Percentiles rank a stretch among this genome's conserved stretches.
These are phyloP conservation scores for Sarocladium kiliense DNA, from an alignment of 2,329 filamentous ascomycete genomes.

Conservation along the genomic window DNA sequence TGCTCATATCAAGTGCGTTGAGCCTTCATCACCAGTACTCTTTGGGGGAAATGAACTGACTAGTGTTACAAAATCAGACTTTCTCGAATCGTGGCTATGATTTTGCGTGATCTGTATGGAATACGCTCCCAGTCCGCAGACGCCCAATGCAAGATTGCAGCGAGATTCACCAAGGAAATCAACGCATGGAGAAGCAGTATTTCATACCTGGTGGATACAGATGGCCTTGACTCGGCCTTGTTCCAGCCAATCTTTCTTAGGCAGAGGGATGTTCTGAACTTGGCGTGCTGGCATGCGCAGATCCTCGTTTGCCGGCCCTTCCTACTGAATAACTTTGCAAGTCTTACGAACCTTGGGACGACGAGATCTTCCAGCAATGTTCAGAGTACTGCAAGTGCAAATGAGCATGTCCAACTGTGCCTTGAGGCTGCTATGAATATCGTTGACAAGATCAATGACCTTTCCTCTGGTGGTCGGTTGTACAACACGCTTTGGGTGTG, in stretches of 20 bases:
- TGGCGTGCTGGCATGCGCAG: constrained; percentile 36
- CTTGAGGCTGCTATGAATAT: constrained; percentile 34
- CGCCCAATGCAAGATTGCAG: constrained; percentile 20
- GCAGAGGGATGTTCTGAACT: constrained; percentile 34
- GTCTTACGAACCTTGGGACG: constrained; percentile 11
- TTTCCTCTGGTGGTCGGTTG: constrained; percentile 28
- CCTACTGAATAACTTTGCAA: constrained; percentile 28
- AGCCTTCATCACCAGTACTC: background rate
- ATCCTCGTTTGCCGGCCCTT: constrained; percentile 35
- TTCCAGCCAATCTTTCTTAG: constrained; percentile 34
- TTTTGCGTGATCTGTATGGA: constrained; percentile 28
- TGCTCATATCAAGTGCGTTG: constrained; percentile 27
- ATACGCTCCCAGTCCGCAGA: constrained; percentile 24
- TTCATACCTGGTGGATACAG: constrained; percentile 31
- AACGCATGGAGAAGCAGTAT: constrained; percentile 27
- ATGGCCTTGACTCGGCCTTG: constrained; percentile 25
- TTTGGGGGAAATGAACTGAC: background rate
- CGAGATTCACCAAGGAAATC: constrained; percentile 24
- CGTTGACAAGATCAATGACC: constrained; percentile 30
- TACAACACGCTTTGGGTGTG: constrained; percentile 36
- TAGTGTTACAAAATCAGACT: constrained; percentile 18
- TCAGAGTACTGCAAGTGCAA: constrained; percentile 13
- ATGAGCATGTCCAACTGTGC: constrained; percentile 22
- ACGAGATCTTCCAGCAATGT: background rate
- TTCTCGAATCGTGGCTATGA: constrained; percentile 26